Percentiles rank a stretch among this genome's conserved stretches.
Evolutionary conservation across 768 basidiomycete genomes (phyloP).

Genomic region (Leucosporidium creatinivorum): DNA sequence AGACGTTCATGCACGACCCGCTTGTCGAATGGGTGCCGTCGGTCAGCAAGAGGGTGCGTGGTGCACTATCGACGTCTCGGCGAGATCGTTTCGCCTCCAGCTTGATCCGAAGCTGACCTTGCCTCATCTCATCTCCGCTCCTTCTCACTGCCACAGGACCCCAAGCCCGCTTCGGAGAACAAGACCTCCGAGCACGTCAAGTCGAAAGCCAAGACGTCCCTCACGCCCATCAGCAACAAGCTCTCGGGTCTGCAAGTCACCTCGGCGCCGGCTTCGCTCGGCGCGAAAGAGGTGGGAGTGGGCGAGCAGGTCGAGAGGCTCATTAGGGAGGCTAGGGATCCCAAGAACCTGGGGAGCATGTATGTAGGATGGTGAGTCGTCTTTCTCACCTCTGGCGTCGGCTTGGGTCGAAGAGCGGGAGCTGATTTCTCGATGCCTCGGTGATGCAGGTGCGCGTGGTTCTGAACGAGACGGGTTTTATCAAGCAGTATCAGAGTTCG

Average conservation of each 20-base stretch:
- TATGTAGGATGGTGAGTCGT: conserved; percentile 83
- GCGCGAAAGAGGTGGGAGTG: conserved; percentile 59
- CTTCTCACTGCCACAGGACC: background rate
- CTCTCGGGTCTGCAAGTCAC: conserved; percentile 47
- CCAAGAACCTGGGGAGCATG: conserved; percentile 71
- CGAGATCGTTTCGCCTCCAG: background rate
- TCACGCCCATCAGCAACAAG: conserved; percentile 76
- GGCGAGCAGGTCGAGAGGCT: conserved; percentile 83
- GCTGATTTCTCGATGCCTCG: no score
- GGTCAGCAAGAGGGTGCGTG: conserved; percentile 54
- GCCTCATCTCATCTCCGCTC: background rate
- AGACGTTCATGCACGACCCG: conserved; percentile 95
- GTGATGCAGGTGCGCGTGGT: background rate
- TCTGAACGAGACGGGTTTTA: background rate
- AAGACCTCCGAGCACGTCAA: background rate
- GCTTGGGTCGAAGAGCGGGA: no score
- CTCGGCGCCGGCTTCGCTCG: conserved; percentile 36
- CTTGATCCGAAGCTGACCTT: background rate
- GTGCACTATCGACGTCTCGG: conserved; percentile 13
- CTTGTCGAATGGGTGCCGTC: conserved; percentile 84
- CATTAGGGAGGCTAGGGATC: conserved; percentile 78
- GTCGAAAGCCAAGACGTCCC: conserved; percentile 46
- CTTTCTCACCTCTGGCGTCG: conserved; percentile 44
- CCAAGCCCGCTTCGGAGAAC: conserved; percentile 1
- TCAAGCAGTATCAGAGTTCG: no score